Base-by-base conservation (phyloP, 192 early-diverging fungal species). In the Backusella parvicylindrica region DNA sequence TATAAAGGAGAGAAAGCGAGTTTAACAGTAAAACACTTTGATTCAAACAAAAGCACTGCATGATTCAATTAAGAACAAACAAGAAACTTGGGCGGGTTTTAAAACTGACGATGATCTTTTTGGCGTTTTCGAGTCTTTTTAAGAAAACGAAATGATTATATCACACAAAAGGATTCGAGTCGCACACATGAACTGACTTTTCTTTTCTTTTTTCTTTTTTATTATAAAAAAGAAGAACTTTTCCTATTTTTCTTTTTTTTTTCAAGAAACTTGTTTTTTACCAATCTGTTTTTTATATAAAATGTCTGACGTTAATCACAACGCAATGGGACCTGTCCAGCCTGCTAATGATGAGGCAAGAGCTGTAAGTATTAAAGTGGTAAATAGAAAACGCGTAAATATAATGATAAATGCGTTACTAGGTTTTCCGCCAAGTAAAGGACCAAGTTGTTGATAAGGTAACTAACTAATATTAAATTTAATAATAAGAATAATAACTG, bases 291-390 rank as follows among this genome's bases (percentile, higher is more conserved):
- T 23, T 23, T 23, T 53, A 56, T 56, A 56, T 26, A 26, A 67
- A 67, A 87, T 87, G 86, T 87, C 86, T 74, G 79, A 80, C 71
- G 84, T 68, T 43, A 77, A 77, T 37, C 74, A 84, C 41, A 87
- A 87, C 68, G 32, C 47, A 43, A 87, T 87, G 86, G 77, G 78
- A n/a, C 63, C 35, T 4, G 84, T 84, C 63, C 53, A 47, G 56
- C 70, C 71, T 13, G 84, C 82, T 36, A 83, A 87, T 60, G 82
- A 81, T 11, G 81, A 85, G 32, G 78, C 78, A 68, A 64, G 56
- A 18, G 68, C 66, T 12, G 75, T 81, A 78, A 74, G 73, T 64
- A 56, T 13, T 26, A 43, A 16, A 12, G 23, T 15, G 15, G 15
- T 33, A 1, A 65, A 65, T 7, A 37, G 8, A 49, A 56, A 9